These are phyloP conservation scores for Plenodomus biglobosus DNA, from an alignment of 2,329 filamentous ascomycete species.

Conservation along the genomic window DNA sequence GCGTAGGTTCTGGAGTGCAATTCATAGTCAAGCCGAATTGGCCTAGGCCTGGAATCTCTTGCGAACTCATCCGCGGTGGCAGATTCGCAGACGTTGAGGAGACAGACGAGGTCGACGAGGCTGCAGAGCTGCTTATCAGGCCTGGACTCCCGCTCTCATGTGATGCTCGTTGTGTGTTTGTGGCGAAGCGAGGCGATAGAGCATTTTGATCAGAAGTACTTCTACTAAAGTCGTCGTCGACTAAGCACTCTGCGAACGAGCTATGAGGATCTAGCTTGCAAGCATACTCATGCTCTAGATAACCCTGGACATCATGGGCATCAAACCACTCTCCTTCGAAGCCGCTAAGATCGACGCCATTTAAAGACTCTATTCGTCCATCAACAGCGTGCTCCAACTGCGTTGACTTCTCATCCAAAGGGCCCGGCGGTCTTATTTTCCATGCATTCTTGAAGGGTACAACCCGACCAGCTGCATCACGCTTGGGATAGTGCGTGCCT, in stretches of 20 bases:
- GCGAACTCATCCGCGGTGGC: conserved; percentile 3
- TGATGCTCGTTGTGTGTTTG: neutral
- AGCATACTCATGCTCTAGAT: conserved; percentile 62
- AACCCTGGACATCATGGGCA: conserved; percentile 73
- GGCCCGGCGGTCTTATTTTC: conserved; percentile 38
- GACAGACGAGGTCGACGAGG: neutral
- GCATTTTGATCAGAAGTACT: neutral
- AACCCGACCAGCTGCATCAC: conserved; percentile 43
- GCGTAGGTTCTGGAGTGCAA: neutral
- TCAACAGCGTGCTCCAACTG: conserved; percentile 1
- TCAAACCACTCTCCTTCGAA: conserved; percentile 78
- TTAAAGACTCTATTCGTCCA: conserved; percentile 23
- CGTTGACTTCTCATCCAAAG: conserved; percentile 28
- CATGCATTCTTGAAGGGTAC: conserved; percentile 35
- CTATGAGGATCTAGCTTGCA: conserved; percentile 63
- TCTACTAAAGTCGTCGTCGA: conserved; percentile 30
- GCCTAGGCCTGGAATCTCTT: conserved; percentile 7
- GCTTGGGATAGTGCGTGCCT: conserved; percentile 63
- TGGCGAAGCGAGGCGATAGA: neutral
- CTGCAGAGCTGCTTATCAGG: conserved; percentile 4
- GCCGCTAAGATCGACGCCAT: conserved; percentile 57
- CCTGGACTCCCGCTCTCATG: conserved; percentile 4
- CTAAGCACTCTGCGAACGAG: conserved; percentile 58
- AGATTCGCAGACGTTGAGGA: conserved; percentile 3
- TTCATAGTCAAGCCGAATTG: conserved; percentile 24